Conservation (phyloP, 2,329 filamentous ascomycete genomes). For the Epichloe bromicola region DNA sequence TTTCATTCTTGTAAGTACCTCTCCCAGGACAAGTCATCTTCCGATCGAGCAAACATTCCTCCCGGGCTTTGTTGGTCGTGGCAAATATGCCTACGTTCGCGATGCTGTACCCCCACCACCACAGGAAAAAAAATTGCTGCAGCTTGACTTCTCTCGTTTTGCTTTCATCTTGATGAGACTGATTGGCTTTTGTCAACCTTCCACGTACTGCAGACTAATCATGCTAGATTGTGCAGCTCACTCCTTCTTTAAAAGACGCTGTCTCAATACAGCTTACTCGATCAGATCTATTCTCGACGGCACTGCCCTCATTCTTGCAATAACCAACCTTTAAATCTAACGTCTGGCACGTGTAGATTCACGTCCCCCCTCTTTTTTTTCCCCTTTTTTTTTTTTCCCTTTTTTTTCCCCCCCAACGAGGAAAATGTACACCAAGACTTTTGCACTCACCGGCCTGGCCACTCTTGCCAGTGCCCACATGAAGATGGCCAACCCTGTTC, state of each 20-base stretch:
- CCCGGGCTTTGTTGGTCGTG: too few relatives aligned
- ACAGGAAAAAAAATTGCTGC: too few relatives aligned
- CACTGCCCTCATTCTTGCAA: constrained; percentile 6
- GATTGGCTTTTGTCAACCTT: too few relatives aligned
- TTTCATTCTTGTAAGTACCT: neutral
- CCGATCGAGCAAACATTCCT: neutral
- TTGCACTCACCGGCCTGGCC: constrained; percentile 43
- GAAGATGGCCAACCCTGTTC: constrained; percentile 53
- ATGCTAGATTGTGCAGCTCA: neutral
- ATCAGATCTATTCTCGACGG: constrained; percentile 13
- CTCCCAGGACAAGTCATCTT: neutral
- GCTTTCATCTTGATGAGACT: too few relatives aligned
- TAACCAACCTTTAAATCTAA: constrained; percentile 9
- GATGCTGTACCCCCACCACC: too few relatives aligned
- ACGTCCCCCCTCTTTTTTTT: neutral
- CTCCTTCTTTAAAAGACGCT: neutral
- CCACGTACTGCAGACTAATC: neutral
- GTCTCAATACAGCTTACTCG: neutral
- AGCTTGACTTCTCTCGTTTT: too few relatives aligned
- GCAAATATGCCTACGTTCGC: too few relatives aligned
- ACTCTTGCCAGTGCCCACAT: constrained; percentile 61
- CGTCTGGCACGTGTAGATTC: constrained; percentile 20
- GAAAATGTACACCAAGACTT: constrained; percentile 38
- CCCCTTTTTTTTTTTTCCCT: constrained; percentile 11
- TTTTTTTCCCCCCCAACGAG: neutral